Evolutionary conservation across 345 rosid species (phyloP).

Genomic region (Arabis hirsuta): DNA sequence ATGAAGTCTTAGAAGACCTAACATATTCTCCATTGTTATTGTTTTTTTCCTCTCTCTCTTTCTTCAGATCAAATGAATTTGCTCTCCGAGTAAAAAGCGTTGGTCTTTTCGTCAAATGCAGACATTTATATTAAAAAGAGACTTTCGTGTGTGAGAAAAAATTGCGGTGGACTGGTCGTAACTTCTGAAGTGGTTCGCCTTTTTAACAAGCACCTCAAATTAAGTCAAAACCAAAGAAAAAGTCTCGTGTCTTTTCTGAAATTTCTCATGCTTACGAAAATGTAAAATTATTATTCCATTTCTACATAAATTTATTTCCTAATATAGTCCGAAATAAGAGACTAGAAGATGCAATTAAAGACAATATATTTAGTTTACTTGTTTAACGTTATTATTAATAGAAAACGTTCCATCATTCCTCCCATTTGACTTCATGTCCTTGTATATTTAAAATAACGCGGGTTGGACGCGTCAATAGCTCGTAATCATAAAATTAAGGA

Average conservation of each 20-base stretch:
- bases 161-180: slow-evolving; percentile 4
- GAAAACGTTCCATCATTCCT: neutral
- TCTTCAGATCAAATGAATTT: slow-evolving; percentile 1
- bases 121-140: neutral
- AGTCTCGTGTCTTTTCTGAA: neutral
- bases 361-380: slow-evolving; percentile 1
- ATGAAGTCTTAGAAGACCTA: slow-evolving; percentile 77
- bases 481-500: too few relatives aligned
- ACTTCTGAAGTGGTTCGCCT: slow-evolving; percentile 9
- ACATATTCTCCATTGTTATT: slow-evolving; percentile 57
- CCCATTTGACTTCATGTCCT: neutral
- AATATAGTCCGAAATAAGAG: neutral
- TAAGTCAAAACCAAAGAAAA: slow-evolving; percentile 30
- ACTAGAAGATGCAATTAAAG: neutral
- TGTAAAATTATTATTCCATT: neutral
- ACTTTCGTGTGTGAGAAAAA: neutral
- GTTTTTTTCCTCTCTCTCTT: neutral
- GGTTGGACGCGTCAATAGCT: neutral
- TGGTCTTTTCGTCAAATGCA: neutral
- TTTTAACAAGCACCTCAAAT: slow-evolving; percentile 17
- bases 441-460: neutral
- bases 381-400: neutral
- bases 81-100: slow-evolving; percentile 3
- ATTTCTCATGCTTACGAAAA: neutral
- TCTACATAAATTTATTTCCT: slow-evolving; percentile 2